Evolutionary conservation across 78 protist genomes (phyloP).

Genomic region (Blattamonas nauphoetae): DNA sequence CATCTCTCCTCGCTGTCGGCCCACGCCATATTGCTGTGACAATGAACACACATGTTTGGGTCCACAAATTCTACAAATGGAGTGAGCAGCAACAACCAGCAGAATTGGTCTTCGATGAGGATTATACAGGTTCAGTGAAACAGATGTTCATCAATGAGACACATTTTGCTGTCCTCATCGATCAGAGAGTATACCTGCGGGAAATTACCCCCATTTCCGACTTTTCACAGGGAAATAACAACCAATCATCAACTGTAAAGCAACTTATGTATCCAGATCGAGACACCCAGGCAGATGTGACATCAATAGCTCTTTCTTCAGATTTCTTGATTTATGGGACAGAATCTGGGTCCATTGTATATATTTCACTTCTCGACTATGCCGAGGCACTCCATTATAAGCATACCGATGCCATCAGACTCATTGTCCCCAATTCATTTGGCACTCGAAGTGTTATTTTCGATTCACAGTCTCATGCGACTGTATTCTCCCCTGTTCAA

Average conservation of each 20-base stretch:
- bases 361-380: background rate
- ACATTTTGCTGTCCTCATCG: slow-evolving; percentile 41
- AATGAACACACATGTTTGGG: slow-evolving; percentile 46
- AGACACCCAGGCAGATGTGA: background rate
- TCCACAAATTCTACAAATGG: slow-evolving; percentile 18
- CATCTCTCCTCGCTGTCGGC: slow-evolving; percentile 37
- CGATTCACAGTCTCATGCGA: slow-evolving; percentile 11
- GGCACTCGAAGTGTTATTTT: background rate
- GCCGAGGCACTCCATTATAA: background rate
- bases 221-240: no score
- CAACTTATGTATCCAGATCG: background rate
- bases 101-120: background rate
- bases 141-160: background rate
- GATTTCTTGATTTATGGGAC: background rate
- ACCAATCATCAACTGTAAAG: background rate
- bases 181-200: slow-evolving; percentile 19
- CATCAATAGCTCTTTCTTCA: background rate
- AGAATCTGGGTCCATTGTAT: background rate
- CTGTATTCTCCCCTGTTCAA: background rate
- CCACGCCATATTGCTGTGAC: slow-evolving; percentile 34
- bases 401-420: background rate
- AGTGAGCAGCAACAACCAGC: background rate
- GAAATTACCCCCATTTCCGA: no score
- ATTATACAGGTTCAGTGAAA: slow-evolving; percentile 30
- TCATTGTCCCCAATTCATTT: slow-evolving; percentile 22